Conservation (phyloP, 1,139 yeast species). For the Scheffersomyces segobiensis region DNA sequence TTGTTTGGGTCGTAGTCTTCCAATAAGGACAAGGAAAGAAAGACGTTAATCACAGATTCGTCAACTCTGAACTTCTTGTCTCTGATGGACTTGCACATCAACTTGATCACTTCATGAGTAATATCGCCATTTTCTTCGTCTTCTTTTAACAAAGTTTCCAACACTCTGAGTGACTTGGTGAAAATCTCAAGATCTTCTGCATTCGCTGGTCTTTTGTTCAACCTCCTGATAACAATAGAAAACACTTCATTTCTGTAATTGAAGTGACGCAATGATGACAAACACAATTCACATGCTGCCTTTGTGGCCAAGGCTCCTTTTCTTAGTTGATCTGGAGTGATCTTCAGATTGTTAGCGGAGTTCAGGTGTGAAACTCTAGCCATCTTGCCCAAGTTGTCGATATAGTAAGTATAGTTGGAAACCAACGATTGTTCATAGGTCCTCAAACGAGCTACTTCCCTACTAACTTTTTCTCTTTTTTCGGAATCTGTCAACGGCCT, state of each 20-base stretch:
- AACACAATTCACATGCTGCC: constrained; percentile 75
- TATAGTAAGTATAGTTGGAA: constrained; percentile 65
- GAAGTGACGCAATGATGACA: constrained; percentile 71
- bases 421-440: constrained; percentile 79
- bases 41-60: constrained; percentile 74
- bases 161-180: constrained; percentile 58
- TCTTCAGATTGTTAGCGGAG: constrained; percentile 41
- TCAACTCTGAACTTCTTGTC: constrained; percentile 79
- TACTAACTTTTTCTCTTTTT: constrained; percentile 76
- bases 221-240: constrained; percentile 62
- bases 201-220: constrained; percentile 55
- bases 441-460: constrained; percentile 75
- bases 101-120: constrained; percentile 69
- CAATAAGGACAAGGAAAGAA: constrained; percentile 71
- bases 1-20: constrained; percentile 76
- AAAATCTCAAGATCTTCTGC: constrained; percentile 51
- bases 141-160: constrained; percentile 64
- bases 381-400: constrained; percentile 52
- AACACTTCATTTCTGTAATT: constrained; percentile 77
- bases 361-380: constrained; percentile 42
- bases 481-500: constrained; percentile 82
- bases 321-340: constrained; percentile 36
- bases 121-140: constrained; percentile 82
- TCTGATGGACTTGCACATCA: constrained; percentile 68
- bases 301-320: constrained; percentile 63